Evolutionary conservation across 305 asterid species (phyloP), one percentile per base, ranked within the genome.

Genomic region (Fraxinus ornus): DNA sequence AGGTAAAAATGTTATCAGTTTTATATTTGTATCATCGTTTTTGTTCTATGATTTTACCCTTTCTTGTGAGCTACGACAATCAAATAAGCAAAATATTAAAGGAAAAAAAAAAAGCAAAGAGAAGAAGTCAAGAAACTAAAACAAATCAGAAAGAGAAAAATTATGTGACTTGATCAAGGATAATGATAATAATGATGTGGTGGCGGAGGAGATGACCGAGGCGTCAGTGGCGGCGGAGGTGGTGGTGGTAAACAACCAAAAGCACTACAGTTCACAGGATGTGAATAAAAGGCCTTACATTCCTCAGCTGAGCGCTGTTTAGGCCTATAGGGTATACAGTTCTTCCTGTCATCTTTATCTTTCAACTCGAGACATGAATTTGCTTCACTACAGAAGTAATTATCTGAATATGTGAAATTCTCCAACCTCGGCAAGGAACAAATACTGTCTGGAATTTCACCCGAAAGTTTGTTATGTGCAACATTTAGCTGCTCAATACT

Each of bases 401-500:
- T 95, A n/a, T 87, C 88, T 8, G 93, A 83, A 47, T 83, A 95
- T 0, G 98, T 95, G 87, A 95, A 95, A 77, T 95, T 95, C 85
- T 87, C 90, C 83, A 95, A 84, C 87, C 86, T 88, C 0, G 95
- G 98, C 88, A 95, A 79, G 55, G 84, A 47, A 39, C 98, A 95
- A 1, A 93, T 86, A 60, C 92, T 85, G 47, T 75, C 91, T 21
- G 98, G 96, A 26, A 95, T 93, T n/a, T 87, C 82, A 3, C 98
- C 98, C 22, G 97, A 92, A 0, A 93, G 86, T 80, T 82, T 85
- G 78, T 95, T 95, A 55, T 84, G 81, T 0, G 96, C 98, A 15
- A 95, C 93, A 77, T 94, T 92, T 0, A 95, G 84, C 49, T 91
- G 96, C 86, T 95, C 98, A 41, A 93, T 90, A 22, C 93, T 90